phyloP scores from a whole-genome alignment of 2,329 filamentous ascomycete genomes.

The Aureobasidium sp. region DNA sequence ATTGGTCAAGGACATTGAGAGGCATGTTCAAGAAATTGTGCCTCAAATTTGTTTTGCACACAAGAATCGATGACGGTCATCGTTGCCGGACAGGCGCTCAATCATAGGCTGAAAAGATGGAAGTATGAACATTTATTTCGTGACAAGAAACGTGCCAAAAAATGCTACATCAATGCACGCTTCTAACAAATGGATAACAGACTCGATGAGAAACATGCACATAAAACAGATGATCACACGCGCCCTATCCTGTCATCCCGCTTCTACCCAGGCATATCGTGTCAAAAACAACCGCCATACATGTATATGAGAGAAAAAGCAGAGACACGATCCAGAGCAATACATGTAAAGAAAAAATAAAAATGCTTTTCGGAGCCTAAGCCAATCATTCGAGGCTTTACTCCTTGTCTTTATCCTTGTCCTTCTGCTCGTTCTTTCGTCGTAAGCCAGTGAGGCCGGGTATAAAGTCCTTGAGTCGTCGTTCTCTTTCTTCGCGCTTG shows the following conservation, averaged over 20 bases:
- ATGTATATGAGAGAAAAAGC: neutral
- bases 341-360: neutral
- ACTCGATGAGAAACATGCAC: neutral
- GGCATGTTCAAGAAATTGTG: neutral
- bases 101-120: neutral
- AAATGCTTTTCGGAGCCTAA: conserved; percentile 9
- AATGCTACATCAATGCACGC: conserved; percentile 12
- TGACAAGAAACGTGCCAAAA: conserved; percentile 10
- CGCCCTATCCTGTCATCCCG: neutral
- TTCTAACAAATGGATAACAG: neutral
- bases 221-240: neutral
- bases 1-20: neutral
- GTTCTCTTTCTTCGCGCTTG: conserved; percentile 33
- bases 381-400: neutral
- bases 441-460: conserved; percentile 24
- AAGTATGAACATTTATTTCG: neutral
- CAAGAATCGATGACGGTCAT: too few species aligned
- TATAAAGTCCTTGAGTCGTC: conserved; percentile 33
- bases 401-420: conserved; percentile 20
- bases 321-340: neutral
- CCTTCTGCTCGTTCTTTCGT: conserved; percentile 26
- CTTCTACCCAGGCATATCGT: neutral
- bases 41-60: too few species aligned
- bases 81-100: neutral
- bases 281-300: neutral